Base-by-base conservation (phyloP, 1,284 basidiomycete genomes). In the Fistulinella staudtii region DNA sequence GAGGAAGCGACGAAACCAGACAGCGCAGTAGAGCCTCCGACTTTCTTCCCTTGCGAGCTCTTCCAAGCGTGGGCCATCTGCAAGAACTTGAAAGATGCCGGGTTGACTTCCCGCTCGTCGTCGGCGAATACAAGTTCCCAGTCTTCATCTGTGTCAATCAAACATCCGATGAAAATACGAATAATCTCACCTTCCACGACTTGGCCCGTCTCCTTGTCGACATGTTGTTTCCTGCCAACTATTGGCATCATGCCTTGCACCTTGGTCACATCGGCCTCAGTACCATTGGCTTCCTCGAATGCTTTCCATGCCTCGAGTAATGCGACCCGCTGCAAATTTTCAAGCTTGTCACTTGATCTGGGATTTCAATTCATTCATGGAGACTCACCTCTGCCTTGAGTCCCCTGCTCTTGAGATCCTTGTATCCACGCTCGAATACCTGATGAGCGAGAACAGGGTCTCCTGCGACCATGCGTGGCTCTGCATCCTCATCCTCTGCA, bases 71-170 rank as follows among this genome's bases (percentile, higher is more conserved):
- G 91, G 1, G 93, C 93, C 74, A 89, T 89, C 64, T 94, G 86
- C 63, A 96, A 73, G 73, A 94, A 91, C 62, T 93, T 93, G 82
- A 93, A 94, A 1, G 90, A 82, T 0, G 89, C 85, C 0, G 93
- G 90, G 60, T 95, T 94, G 35, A 86, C 80, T 59, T 94, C 91
- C 45, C 84, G 79, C 60, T 95, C 91, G 75, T 97, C 93, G 72
- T 96, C 93, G 24, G 91, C 83, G 66, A 96, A 97, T 18, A 93
- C 84, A 61, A 94, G 81, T 62, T 95, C 93, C 85, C 89, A 95
- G 61, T 94, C 91, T 92, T 60, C 14, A 21, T 43, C 28, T 42
- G 28, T 13, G 33, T 47, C 39, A 50, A 11, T 24, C 17, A 29
- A 33, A 24, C 21, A 24, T 25, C 25, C 31, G 8, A 42, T 13